A percentile compares a stretch with the other conserved stretches of the same genome.
These are phyloP conservation scores for Cladosporium austrohemisphaericum DNA, from an alignment of 2,329 filamentous ascomycete species.

Conservation along the genomic window DNA sequence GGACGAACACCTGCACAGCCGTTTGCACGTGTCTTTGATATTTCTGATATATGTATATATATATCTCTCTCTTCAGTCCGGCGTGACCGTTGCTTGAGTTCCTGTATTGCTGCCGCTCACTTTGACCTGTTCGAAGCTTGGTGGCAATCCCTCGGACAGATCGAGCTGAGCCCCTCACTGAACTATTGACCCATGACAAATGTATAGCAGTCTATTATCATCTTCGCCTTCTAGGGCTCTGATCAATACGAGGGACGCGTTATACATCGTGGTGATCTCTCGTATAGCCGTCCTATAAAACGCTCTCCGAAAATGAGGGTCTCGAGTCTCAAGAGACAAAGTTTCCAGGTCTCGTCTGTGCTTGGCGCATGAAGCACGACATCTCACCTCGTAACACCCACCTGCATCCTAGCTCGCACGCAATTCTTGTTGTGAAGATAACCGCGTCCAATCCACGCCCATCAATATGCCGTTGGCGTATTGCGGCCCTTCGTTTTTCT, in stretches of 20 bases:
- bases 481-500: not conserved
- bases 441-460: not conserved
- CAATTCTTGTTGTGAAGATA: constrained; percentile 1
- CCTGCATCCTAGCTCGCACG: not conserved
- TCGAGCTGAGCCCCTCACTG: too few species aligned
- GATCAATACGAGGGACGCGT: not conserved
- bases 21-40: too few species aligned
- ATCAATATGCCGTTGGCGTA: not conserved
- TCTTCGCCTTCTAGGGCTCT: not conserved
- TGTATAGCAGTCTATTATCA: not conserved
- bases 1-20: too few species aligned
- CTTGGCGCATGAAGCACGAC: constrained; percentile 12
- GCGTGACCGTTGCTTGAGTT: too few species aligned
- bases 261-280: not conserved
- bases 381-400: not conserved
- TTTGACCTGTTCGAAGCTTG: too few species aligned
- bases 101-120: too few species aligned
- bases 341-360: constrained; percentile 7
- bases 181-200: too few species aligned
- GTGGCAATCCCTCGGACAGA: too few species aligned
- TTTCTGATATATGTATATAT: too few species aligned
- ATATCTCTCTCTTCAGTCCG: too few species aligned
- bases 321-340: not conserved
- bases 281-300: too few species aligned
- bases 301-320: too few species aligned